A percentile compares a stretch with the other conserved stretches of the same genome.
These are phyloP conservation scores for Colletotrichum aenigma DNA, from an alignment of 2,329 filamentous ascomycete genomes.

Conservation along the genomic window DNA sequence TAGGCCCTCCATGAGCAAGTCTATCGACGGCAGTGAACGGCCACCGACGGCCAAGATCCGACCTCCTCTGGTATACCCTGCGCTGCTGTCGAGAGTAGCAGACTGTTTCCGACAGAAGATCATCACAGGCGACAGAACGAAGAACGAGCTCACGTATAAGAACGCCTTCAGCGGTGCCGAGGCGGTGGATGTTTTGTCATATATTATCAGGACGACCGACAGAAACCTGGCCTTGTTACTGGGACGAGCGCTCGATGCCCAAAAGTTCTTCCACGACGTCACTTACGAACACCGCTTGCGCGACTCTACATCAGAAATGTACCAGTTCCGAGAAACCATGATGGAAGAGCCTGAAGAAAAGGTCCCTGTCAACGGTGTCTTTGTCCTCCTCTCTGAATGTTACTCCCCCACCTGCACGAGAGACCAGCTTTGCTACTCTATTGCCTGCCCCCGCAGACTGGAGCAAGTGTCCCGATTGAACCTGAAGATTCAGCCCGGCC, in stretches of 20 bases:
- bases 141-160: conserved; percentile 97
- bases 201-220: conserved; percentile 97
- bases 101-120: conserved; percentile 93
- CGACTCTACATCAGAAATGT: conserved; percentile 93
- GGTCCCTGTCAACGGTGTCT: conserved; percentile 85
- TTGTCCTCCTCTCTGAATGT: conserved; percentile 94
- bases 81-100: conserved; percentile 89
- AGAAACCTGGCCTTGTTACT: conserved; percentile 90
- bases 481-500: conserved; percentile 86
- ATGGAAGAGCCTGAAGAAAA: conserved; percentile 82
- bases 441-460: conserved; percentile 89
- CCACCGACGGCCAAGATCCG: conserved; percentile 67
- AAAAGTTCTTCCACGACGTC: conserved; percentile 99
- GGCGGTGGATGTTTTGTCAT: conserved; percentile 92
- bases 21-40: conserved; percentile 54
- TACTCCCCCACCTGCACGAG: conserved; percentile 97
- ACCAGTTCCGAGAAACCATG: conserved; percentile 93
- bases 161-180: conserved; percentile 96
- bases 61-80: conserved; percentile 90
- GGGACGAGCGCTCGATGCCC: conserved; percentile 90
- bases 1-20: conserved; percentile 62
- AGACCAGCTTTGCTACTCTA: conserved; percentile 96
- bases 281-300: conserved; percentile 95
- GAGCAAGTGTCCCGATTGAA: conserved; percentile 96
- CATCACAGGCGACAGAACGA: conserved; percentile 83